Evolutionary conservation across 768 basidiomycete species (phyloP).

Genomic region (Russula vinacea): DNA sequence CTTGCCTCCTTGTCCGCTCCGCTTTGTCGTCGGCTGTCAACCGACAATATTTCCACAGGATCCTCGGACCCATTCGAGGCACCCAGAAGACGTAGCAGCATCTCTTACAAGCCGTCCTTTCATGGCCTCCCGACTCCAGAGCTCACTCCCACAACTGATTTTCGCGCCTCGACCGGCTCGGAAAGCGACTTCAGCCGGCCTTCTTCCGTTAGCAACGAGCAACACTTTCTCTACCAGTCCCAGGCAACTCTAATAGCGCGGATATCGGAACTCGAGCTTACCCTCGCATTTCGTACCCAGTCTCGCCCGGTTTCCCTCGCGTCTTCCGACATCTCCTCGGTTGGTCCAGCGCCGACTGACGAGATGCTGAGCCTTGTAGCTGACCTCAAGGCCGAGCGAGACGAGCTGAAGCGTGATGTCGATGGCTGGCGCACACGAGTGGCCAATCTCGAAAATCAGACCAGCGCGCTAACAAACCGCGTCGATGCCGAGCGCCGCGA

Average conservation of each 20-base stretch:
- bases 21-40: conserved; percentile 38
- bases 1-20: conserved; percentile 34
- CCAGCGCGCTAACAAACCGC: conserved; percentile 59
- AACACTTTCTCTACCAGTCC: conserved; percentile 82
- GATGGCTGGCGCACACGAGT: conserved; percentile 83
- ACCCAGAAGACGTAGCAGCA: conserved; percentile 59
- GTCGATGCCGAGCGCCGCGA: conserved; percentile 79
- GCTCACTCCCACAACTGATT: conserved; percentile 61
- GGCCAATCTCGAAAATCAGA: conserved; percentile 68
- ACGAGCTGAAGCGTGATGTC: conserved; percentile 83
- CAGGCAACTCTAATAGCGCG: conserved; percentile 79
- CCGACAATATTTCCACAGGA: conserved; percentile 31
- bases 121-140: conserved; percentile 68
- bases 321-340: conserved; percentile 45
- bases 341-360: conserved; percentile 55
- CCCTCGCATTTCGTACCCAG: conserved; percentile 48
- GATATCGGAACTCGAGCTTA: conserved; percentile 76
- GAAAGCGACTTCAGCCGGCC: conserved; percentile 34
- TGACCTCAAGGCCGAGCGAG: conserved; percentile 83
- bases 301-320: conserved; percentile 45
- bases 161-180: conserved; percentile 41
- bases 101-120: conserved; percentile 60
- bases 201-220: conserved; percentile 49
- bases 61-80: conserved; percentile 37
- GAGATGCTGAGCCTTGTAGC: conserved; percentile 74